phyloP scores from a whole-genome alignment of 768 basidiomycete genomes.

The Xerocomellus amylosporus region DNA sequence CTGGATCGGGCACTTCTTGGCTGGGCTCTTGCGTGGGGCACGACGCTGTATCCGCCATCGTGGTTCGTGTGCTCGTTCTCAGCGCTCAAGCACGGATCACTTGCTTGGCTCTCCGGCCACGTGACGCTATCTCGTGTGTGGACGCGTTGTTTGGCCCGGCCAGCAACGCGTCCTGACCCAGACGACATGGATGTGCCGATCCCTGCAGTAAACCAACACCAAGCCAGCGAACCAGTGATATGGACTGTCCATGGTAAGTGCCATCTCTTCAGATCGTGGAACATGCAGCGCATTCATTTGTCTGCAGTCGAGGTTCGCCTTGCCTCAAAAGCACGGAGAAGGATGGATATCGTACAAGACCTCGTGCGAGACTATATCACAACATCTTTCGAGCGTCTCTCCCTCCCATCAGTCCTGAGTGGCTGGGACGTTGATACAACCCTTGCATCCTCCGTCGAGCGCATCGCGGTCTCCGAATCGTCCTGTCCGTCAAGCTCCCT shows the following conservation, averaged over 20 bases:
- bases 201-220: not conserved
- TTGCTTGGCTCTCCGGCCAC: slow-evolving; percentile 17
- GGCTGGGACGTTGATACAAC: slow-evolving; percentile 80
- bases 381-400: slow-evolving; percentile 60
- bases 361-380: slow-evolving; percentile 56
- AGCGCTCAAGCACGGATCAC: not conserved
- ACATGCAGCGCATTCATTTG: not conserved
- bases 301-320: slow-evolving; percentile 82
- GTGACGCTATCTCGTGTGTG: slow-evolving; percentile 36
- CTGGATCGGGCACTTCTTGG: slow-evolving; percentile 39
- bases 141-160: slow-evolving; percentile 54
- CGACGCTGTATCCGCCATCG: slow-evolving; percentile 27
- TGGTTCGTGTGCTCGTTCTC: not conserved
- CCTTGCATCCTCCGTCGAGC: slow-evolving; percentile 72
- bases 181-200: slow-evolving; percentile 13
- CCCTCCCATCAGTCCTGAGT: slow-evolving; percentile 64
- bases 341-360: slow-evolving; percentile 71
- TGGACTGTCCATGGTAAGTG: slow-evolving; percentile 69
- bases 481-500: slow-evolving; percentile 55
- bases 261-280: not conserved
- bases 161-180: slow-evolving; percentile 14
- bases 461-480: slow-evolving; percentile 70
- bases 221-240: slow-evolving; percentile 20
- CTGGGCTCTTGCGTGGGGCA: slow-evolving; percentile 12
- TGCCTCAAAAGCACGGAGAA: slow-evolving; percentile 60